Base-by-base conservation (phyloP, 805 yeast genomes). In the Yamadazyma ubonensis region DNA sequence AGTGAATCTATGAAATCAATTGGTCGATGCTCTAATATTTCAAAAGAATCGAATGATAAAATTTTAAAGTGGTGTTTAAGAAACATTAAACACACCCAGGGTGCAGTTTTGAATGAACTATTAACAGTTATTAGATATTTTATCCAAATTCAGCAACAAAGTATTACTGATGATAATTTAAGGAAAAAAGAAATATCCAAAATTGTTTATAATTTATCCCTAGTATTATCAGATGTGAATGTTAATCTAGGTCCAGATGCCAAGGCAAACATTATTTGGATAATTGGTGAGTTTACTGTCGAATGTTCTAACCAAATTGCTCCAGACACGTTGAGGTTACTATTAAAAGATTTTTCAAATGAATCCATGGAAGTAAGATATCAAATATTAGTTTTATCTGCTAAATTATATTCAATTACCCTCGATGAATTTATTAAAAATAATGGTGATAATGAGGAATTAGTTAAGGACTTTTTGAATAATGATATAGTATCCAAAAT, bases 181-280 rank as follows among this genome's bases (percentile, higher is more conserved):
- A 34, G 38, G 4, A 47, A 43, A 17, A 46, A 44, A 5, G 55
- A 62, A 21, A 76, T 86, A 43, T 59, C 78, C 22, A 70, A 71
- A 22, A 75, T 83, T 1, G 73, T 84, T 10, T 69, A 78, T 21
- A 72, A 74, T 38, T 63, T 87, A 12, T 57, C 69, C 7, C 41
- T 46, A 15, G 52, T 59, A 2, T 53, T 70, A 29, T 47, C 46
- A 9, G 60, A 60, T 22, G 52, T 52, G 6, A 29, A 11, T 6
- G n/a, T 50, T 12, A 28, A 41, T 14, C 39, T 62, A n/a, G 64
- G 58, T 12, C 49, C 56, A 15, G 65, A 59, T 12, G 95, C 98
- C 0, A 78, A 81, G 48, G 88, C 95, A 1, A 84, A 91, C 33
- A 81, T 90, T 8, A 72, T 91, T 5, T 93, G 98, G 98, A 70